Conservation (phyloP, 2,329 filamentous ascomycete species). For the Nemania abortiva region DNA sequence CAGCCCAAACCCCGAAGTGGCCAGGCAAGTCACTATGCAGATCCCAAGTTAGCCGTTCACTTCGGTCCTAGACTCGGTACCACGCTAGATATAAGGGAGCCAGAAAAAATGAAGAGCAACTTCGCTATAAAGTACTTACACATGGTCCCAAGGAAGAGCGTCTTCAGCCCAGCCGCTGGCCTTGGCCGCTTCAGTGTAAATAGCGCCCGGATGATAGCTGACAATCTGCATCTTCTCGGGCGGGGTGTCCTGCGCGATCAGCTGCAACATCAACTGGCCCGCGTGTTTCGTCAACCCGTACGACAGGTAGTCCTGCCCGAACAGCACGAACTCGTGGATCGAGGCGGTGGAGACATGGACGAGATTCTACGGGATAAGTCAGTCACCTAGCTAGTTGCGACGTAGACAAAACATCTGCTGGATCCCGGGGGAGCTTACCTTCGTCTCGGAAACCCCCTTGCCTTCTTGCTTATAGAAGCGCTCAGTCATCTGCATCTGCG, state of each 20-base stretch:
- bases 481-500: constrained; percentile 50
- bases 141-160: constrained; percentile 47
- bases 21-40: constrained; percentile 49
- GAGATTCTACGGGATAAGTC: constrained; percentile 15
- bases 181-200: constrained; percentile 51
- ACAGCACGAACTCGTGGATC: constrained; percentile 45
- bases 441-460: constrained; percentile 33
- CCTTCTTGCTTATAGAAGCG: constrained; percentile 53
- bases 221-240: constrained; percentile 55
- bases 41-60: constrained; percentile 7
- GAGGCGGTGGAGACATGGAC: constrained; percentile 26
- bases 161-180: constrained; percentile 44
- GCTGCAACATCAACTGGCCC: constrained; percentile 53
- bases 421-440: constrained; percentile 35
- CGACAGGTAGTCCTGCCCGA: constrained; percentile 40
- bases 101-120: neutral
- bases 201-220: constrained; percentile 56
- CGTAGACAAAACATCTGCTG: no score
- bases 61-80: no score
- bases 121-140: constrained; percentile 39
- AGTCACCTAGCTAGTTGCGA: no score
- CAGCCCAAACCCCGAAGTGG: constrained; percentile 56
- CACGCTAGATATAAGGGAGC: neutral
- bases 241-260: constrained; percentile 53
- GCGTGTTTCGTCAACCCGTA: constrained; percentile 57